These are phyloP conservation scores for Fusarium liriodendri DNA, from an alignment of 2,329 filamentous ascomycete species.

Conservation along the genomic window DNA sequence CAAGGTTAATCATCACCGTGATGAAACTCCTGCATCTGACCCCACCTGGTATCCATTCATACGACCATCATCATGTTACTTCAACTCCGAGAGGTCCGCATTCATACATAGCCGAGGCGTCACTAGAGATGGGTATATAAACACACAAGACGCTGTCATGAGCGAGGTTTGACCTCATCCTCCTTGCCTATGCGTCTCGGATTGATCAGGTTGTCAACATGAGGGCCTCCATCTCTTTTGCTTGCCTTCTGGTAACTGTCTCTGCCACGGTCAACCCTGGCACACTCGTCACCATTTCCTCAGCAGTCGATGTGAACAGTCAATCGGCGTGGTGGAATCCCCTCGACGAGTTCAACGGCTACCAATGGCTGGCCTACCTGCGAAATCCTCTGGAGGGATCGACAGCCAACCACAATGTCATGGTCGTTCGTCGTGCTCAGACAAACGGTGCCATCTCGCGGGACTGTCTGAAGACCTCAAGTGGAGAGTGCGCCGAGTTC, in stretches of 20 bases:
- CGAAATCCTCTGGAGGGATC: constrained; percentile 38
- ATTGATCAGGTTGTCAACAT: background rate
- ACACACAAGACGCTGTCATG: background rate
- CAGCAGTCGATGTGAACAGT: constrained; percentile 37
- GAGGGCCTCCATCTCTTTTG: constrained; percentile 3
- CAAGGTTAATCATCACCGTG: background rate
- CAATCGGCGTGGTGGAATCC: constrained; percentile 43
- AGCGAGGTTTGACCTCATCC: background rate
- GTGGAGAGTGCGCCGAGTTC: constrained; percentile 35
- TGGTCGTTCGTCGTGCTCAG: constrained; percentile 37
- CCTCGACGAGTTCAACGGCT: constrained; percentile 39
- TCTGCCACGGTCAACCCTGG: constrained; percentile 25
- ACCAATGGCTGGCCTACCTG: constrained; percentile 38
- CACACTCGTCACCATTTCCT: constrained; percentile 26
- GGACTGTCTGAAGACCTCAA: constrained; percentile 36
- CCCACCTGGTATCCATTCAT: background rate
- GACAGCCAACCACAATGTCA: constrained; percentile 40
- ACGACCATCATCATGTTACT: background rate
- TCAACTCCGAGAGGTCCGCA: constrained; percentile 1
- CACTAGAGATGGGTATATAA: background rate
- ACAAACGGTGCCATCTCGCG: constrained; percentile 31
- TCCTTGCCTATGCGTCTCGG: background rate
- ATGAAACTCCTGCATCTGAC: background rate
- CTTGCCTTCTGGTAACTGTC: constrained; percentile 11
- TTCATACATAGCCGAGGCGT: background rate